Evolutionary conservation across 2,329 filamentous ascomycete genomes (phyloP), one percentile per base, ranked within the genome.

Genomic region (Blastomyces parvus): DNA sequence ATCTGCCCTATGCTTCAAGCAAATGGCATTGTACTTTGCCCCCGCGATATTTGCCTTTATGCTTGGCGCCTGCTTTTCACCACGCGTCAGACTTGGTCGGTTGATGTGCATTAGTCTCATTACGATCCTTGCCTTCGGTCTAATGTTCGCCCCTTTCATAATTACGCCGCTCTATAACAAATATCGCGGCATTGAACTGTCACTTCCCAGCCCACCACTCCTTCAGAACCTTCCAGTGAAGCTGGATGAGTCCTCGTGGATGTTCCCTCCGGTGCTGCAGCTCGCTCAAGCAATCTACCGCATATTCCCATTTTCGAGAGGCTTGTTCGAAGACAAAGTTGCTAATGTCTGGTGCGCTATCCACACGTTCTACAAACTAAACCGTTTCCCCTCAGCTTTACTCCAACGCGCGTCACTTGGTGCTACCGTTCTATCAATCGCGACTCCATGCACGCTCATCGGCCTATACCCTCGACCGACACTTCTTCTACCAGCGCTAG

Each of bases 21-120:
- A 99, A 76, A 99, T 99, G 95, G 93, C 93, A 0, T 82, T 99
- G 19, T 99, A 97, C 79, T 99, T 97, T 76, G 91, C 95, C 2
- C 92, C 95, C 17, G 87, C 88, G 25, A 87, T 97, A 63, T 97
- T 97, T 74, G 88, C 91, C 40, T 99, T 92, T 72, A 85, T 99
- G 1, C 80, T 97, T 0, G 94, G 93, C 9, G 86, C 87, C 71
- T 97, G 92, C 72, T 70, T 95, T n/a, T 88, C 87, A 66, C 92
- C 92, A 0, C 81, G 81, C 13, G 76, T 92, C 70, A 87, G 88
- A 63, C 69, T 87, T 1, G 74, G 82, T 0, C 86, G 91, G 2
- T 84, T 97, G 30, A 67, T 94, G 4, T 84, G 84, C 8, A 93
- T 97, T 66, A 87, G 88, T 0, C 73, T 90, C 30, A 83, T 87